These are phyloP conservation scores for Penicillium atrosanguineum DNA, from an alignment of 495 filamentous ascomycete species.

Conservation along the genomic window DNA sequence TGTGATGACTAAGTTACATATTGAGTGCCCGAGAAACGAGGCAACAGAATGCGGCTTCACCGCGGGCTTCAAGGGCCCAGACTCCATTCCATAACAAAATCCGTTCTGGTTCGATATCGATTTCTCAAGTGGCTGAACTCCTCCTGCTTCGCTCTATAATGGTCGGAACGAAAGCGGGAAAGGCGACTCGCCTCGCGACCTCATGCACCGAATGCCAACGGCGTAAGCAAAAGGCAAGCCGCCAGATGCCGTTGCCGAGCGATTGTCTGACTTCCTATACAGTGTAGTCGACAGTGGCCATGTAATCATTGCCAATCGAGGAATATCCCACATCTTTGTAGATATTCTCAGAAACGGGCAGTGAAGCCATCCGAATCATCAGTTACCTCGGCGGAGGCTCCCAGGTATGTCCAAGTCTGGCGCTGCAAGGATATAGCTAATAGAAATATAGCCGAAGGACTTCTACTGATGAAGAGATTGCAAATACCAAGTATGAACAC, in stretches of 20 bases:
- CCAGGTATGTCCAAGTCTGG: slow-evolving; percentile 11
- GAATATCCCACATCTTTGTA: slow-evolving; percentile 30
- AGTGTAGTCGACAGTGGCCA: slow-evolving; percentile 37
- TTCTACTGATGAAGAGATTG: neutral
- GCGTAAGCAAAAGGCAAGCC: slow-evolving; percentile 37
- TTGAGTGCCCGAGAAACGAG: neutral
- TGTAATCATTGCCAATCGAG: slow-evolving; percentile 35
- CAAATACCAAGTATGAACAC: neutral
- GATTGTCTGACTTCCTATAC: neutral
- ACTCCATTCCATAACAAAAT: no score
- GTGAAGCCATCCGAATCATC: slow-evolving; percentile 3
- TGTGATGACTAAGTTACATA: no score
- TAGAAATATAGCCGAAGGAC: neutral
- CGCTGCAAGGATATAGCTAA: neutral
- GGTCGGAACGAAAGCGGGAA: slow-evolving; percentile 13
- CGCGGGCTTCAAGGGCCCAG: neutral
- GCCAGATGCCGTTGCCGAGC: neutral
- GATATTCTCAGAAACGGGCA: slow-evolving; percentile 18
- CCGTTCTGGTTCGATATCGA: no score
- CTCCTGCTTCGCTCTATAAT: slow-evolving; percentile 1
- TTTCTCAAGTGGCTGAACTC: no score
- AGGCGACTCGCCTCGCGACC: slow-evolving; percentile 13
- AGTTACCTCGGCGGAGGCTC: neutral
- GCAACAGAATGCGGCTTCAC: neutral
- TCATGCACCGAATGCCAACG: slow-evolving; percentile 36